These are phyloP conservation scores for Neurospora sp. DNA, from an alignment of 495 filamentous ascomycete species.

Conservation along the genomic window DNA sequence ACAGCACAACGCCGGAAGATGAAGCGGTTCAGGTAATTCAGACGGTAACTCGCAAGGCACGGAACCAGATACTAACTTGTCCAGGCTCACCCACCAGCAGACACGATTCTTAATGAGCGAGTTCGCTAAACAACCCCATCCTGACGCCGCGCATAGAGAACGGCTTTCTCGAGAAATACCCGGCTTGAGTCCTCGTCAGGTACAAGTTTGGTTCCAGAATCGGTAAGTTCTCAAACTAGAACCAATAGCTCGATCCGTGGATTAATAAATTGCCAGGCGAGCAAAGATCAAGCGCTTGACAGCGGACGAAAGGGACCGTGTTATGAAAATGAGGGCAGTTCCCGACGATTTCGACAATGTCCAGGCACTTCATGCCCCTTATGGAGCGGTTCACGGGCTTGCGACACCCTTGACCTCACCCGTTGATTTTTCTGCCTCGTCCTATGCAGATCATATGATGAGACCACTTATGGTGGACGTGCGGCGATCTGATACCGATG, in stretches of 20 bases:
- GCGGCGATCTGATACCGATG: conserved; percentile 43
- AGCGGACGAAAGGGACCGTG: conserved; percentile 84
- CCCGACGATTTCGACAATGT: conserved; percentile 90
- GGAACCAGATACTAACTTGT: conserved; percentile 16
- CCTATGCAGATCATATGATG: conserved; percentile 45
- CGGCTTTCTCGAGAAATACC: conserved; percentile 86
- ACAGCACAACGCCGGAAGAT: conserved; percentile 82
- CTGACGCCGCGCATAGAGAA: conserved; percentile 87
- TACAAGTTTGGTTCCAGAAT: conserved; percentile 99
- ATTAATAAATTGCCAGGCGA: conserved; percentile 46
- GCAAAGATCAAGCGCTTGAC: conserved; percentile 94
- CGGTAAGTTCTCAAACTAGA: conserved; percentile 46
- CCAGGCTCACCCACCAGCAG: conserved; percentile 90
- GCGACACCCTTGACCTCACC: conserved; percentile 49
- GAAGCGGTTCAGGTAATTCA: conserved; percentile 77
- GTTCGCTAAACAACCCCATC: conserved; percentile 90
- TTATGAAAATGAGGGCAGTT: conserved; percentile 86
- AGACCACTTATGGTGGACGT: conserved; percentile 54
- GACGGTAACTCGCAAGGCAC: background rate
- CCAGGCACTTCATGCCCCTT: conserved; percentile 78
- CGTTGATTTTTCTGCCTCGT: conserved; percentile 40
- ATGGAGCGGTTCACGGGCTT: conserved; percentile 43
- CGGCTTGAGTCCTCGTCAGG: conserved; percentile 83
- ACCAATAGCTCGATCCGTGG: background rate
- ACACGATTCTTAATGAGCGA: conserved; percentile 96